Percentiles rank a stretch among this genome's conserved stretches.
Evolutionary conservation across 257 asterid species (phyloP).

Genomic region (Catharanthus roseus): DNA sequence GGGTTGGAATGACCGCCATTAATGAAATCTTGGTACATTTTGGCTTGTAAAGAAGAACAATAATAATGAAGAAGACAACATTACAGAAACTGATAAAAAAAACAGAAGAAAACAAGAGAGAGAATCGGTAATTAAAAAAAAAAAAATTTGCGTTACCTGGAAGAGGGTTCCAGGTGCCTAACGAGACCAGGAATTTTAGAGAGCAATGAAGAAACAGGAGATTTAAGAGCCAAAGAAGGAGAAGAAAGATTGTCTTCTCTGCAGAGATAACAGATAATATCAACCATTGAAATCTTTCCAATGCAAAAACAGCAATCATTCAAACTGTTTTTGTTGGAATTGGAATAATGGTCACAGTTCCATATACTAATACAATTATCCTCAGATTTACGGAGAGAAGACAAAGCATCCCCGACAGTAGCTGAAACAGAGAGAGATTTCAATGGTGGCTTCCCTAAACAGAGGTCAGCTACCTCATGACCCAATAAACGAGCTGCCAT

Average conservation of each 20-base stretch:
- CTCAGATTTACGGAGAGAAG: slow-evolving; percentile 48
- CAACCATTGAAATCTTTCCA: slow-evolving; percentile 81
- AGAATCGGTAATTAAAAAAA: background rate
- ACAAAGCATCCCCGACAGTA: slow-evolving; percentile 55
- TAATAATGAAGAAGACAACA: background rate
- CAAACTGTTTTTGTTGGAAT: background rate
- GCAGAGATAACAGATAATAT: slow-evolving; percentile 62
- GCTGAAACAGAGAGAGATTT: slow-evolving; percentile 57
- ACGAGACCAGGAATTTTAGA: slow-evolving; percentile 36
- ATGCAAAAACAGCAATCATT: slow-evolving; percentile 39
- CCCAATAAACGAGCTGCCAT: slow-evolving; percentile 65
- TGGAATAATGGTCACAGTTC: slow-evolving; percentile 55
- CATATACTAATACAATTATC: slow-evolving; percentile 57
- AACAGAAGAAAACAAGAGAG: slow-evolving; percentile 12
- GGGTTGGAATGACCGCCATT: background rate
- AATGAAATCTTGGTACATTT: background rate
- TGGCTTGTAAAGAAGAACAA: slow-evolving; percentile 4
- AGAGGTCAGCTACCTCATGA: slow-evolving; percentile 78
- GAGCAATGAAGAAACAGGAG: slow-evolving; percentile 59
- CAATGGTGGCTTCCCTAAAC: slow-evolving; percentile 88
- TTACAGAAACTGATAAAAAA: slow-evolving; percentile 9
- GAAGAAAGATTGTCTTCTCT: slow-evolving; percentile 44
- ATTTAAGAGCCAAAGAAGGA: slow-evolving; percentile 49
- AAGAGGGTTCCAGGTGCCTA: slow-evolving; percentile 56
- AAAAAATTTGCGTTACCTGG: slow-evolving; percentile 54